Evolutionary conservation across 2,329 filamentous ascomycete genomes (phyloP).

Genomic region (Colletotrichum graminicola): DNA sequence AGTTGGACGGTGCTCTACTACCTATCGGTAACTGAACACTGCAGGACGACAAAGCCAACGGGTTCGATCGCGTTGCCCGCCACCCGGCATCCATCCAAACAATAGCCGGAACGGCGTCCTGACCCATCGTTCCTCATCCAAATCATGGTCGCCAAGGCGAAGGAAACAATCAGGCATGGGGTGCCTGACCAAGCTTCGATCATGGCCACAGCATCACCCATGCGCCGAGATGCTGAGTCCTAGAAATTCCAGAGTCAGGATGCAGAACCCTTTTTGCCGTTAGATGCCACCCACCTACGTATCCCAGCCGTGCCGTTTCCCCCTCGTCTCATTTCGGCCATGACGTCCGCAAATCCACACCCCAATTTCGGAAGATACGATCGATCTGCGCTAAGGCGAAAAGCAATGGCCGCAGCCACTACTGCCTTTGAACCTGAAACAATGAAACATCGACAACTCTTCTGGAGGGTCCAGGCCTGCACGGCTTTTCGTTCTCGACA

Average conservation of each 20-base stretch:
- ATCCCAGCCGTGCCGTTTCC: slow-evolving; percentile 6
- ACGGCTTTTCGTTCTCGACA: slow-evolving; percentile 23
- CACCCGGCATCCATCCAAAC: background rate
- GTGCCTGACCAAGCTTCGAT: slow-evolving; percentile 26
- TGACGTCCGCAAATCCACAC: slow-evolving; percentile 39
- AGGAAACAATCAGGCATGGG: slow-evolving; percentile 18
- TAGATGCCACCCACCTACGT: background rate
- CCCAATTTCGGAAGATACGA: slow-evolving; percentile 41
- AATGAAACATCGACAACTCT: slow-evolving; percentile 38
- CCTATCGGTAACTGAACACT: background rate
- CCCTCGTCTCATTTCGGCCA: slow-evolving; percentile 36
- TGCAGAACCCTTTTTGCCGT: slow-evolving; percentile 9
- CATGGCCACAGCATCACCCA: slow-evolving; percentile 5
- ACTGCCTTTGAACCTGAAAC: slow-evolving; percentile 40
- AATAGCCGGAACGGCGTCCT: background rate
- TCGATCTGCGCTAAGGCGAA: slow-evolving; percentile 39
- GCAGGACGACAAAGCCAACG: slow-evolving; percentile 9
- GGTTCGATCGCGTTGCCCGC: slow-evolving; percentile 13
- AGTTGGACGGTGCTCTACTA: background rate
- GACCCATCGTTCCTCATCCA: background rate
- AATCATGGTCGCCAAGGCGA: slow-evolving; percentile 16
- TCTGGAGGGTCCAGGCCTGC: slow-evolving; percentile 30
- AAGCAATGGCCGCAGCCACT: slow-evolving; percentile 32
- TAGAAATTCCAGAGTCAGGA: background rate
- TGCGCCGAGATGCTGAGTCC: slow-evolving; percentile 7